phyloP scores from a whole-genome alignment of 108 stramenopile species.

The Epithemia pelagica region DNA sequence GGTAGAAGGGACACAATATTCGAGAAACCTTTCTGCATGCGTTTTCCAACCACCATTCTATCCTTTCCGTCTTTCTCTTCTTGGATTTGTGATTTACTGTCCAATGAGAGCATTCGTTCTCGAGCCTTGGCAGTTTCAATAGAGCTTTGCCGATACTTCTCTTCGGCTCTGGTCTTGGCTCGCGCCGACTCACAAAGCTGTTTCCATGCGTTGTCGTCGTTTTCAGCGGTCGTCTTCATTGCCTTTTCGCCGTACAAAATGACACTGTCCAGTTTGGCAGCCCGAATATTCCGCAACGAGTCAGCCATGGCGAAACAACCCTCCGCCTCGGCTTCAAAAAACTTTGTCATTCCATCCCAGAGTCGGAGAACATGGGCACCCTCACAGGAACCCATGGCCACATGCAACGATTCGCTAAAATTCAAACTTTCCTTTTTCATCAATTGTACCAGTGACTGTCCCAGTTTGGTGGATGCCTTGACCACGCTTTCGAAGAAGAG shows the following conservation, averaged over 20 bases:
- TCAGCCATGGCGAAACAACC: constrained; percentile 24
- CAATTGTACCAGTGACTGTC: not conserved
- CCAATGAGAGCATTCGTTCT: constrained; percentile 42
- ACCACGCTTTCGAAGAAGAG: constrained; percentile 16
- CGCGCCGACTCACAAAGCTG: constrained; percentile 60
- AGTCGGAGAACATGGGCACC: constrained; percentile 17
- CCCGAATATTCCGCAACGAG: constrained; percentile 13
- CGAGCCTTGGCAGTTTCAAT: constrained; percentile 42
- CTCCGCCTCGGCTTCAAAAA: constrained; percentile 34
- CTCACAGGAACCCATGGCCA: constrained; percentile 6
- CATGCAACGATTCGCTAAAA: not conserved
- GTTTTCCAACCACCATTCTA: constrained; percentile 1
- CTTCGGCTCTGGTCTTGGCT: constrained; percentile 40
- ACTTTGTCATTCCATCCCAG: constrained; percentile 30
- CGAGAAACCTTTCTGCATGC: constrained; percentile 48
- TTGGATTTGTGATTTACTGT: constrained; percentile 9
- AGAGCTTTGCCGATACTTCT: constrained; percentile 42
- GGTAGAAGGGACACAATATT: constrained; percentile 51
- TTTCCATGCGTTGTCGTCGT: constrained; percentile 62
- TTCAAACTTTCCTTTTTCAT: not conserved
- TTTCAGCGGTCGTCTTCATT: constrained; percentile 38
- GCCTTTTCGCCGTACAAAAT: constrained; percentile 29
- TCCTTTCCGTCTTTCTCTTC: not conserved
- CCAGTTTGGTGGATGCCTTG: not conserved
- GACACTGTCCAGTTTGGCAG: constrained; percentile 34